Percentiles rank a stretch among this genome's conserved stretches.
phyloP scores from a whole-genome alignment of 2,329 filamentous ascomycete genomes.

The Chaetomium strumarium region DNA sequence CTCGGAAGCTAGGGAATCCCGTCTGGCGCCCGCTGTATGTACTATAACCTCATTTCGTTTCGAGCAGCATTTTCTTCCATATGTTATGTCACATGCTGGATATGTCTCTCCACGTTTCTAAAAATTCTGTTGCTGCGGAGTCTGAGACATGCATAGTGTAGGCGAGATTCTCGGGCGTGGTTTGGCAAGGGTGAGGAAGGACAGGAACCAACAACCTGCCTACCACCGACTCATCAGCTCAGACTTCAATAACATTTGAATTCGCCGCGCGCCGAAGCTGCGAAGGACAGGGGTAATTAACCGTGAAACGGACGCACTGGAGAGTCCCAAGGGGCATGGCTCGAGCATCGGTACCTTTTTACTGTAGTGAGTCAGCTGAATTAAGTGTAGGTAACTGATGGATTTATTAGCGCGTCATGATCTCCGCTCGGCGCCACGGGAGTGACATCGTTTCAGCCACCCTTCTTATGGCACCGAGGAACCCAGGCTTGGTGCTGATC shows the following conservation, averaged over 20 bases:
- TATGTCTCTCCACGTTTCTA: too few species aligned
- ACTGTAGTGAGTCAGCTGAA: too few species aligned
- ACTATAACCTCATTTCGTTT: background rate
- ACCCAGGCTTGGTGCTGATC: conserved; percentile 12
- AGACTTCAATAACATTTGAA: background rate
- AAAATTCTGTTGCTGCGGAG: background rate
- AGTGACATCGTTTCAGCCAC: conserved; percentile 24
- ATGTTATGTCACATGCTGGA: background rate
- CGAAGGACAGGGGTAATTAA: background rate
- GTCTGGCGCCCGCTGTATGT: background rate
- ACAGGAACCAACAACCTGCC: background rate
- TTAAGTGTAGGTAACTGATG: too few species aligned
- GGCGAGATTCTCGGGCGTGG: too few species aligned
- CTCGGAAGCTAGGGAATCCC: conserved; percentile 4
- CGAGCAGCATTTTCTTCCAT: background rate
- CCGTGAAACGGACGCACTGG: background rate
- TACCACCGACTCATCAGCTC: conserved; percentile 1
- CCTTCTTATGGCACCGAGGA: conserved; percentile 7
- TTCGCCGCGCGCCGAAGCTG: background rate
- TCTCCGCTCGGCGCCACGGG: conserved; percentile 20
- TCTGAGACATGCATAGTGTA: conserved; percentile 16
- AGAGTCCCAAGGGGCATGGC: conserved; percentile 13
- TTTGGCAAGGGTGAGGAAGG: too few species aligned
- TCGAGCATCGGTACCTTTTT: conserved; percentile 14
- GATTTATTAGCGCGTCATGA: too few species aligned